Evolutionary conservation across 805 yeast genomes (phyloP).

Genomic region (Yamadazyma tumulicola): DNA sequence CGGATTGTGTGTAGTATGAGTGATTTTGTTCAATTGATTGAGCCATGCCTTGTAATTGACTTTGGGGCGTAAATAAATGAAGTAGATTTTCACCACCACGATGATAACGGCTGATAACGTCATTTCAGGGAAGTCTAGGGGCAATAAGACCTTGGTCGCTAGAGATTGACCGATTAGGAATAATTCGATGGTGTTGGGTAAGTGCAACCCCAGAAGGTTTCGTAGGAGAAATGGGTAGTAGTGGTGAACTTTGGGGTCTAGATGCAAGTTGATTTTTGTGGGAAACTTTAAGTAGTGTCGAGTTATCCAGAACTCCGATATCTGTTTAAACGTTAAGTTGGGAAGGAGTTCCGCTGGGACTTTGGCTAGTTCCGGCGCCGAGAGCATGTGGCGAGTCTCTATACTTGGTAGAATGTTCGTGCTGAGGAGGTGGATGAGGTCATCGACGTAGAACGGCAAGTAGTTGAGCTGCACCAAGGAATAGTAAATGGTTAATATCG

Average conservation of each 20-base stretch:
- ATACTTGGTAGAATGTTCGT: constrained; percentile 49
- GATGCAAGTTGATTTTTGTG: neutral
- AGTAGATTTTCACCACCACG: constrained; percentile 29
- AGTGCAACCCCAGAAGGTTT: constrained; percentile 42
- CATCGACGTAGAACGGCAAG: constrained; percentile 48
- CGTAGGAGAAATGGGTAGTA: constrained; percentile 39
- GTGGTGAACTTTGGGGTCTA: constrained; percentile 13
- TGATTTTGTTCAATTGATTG: constrained; percentile 3
- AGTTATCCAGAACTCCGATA: constrained; percentile 5
- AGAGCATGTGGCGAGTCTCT: constrained; percentile 42
- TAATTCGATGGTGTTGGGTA: constrained; percentile 47
- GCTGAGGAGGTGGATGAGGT: constrained; percentile 41
- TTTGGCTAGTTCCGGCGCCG: constrained; percentile 22
- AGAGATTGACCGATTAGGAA: constrained; percentile 29
- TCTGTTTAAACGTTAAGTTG: neutral
- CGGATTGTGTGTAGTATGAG: constrained; percentile 9
- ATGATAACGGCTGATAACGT: constrained; percentile 29
- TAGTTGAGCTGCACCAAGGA: constrained; percentile 45
- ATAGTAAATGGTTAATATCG: constrained; percentile 44
- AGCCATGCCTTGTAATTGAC: constrained; percentile 16
- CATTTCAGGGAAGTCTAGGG: constrained; percentile 32
- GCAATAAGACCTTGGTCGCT: constrained; percentile 6
- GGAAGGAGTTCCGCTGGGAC: constrained; percentile 25
- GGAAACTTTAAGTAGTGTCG: constrained; percentile 1
- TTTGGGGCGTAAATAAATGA: constrained; percentile 18